phyloP scores from a whole-genome alignment of 2,329 filamentous ascomycete species.

The Dichotomopilus funicola region DNA sequence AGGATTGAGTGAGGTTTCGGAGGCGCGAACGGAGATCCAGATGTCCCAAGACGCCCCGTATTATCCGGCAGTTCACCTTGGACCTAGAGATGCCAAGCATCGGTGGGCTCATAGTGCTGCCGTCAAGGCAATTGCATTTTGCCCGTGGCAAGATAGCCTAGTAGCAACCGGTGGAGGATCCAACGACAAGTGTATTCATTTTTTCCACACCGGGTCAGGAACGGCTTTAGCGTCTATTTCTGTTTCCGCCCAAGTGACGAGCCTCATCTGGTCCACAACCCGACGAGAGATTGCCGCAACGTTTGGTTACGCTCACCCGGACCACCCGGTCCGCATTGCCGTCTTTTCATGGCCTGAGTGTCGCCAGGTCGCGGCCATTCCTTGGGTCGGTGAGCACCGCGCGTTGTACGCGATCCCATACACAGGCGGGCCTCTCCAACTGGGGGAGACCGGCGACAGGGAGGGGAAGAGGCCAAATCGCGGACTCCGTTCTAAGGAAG shows the following conservation, averaged over 20 bases:
- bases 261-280: constrained; percentile 81
- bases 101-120: constrained; percentile 76
- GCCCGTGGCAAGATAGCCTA: constrained; percentile 83
- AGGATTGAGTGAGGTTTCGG: constrained; percentile 12
- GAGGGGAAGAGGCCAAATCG: constrained; percentile 30
- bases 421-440: constrained; percentile 43
- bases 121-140: constrained; percentile 95
- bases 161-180: constrained; percentile 88
- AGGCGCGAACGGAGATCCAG: constrained; percentile 19
- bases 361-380: constrained; percentile 74
- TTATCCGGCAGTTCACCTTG: constrained; percentile 41
- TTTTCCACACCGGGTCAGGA: constrained; percentile 82
- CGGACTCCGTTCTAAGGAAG: constrained; percentile 56
- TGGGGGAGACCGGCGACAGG: constrained; percentile 15
- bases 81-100: constrained; percentile 56
- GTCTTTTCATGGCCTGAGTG: constrained; percentile 95
- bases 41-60: constrained; percentile 28
- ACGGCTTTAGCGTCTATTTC: constrained; percentile 82
- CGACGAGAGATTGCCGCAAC: constrained; percentile 85
- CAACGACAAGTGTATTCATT: constrained; percentile 93
- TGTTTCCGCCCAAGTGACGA: constrained; percentile 88
- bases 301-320: constrained; percentile 87
- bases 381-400: constrained; percentile 72
- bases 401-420: constrained; percentile 87
- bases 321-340: constrained; percentile 82